Evolutionary conservation across 1,139 yeast species (phyloP), one percentile per base, ranked within the genome.

Genomic region (Scheffersomyces segobiensis): DNA sequence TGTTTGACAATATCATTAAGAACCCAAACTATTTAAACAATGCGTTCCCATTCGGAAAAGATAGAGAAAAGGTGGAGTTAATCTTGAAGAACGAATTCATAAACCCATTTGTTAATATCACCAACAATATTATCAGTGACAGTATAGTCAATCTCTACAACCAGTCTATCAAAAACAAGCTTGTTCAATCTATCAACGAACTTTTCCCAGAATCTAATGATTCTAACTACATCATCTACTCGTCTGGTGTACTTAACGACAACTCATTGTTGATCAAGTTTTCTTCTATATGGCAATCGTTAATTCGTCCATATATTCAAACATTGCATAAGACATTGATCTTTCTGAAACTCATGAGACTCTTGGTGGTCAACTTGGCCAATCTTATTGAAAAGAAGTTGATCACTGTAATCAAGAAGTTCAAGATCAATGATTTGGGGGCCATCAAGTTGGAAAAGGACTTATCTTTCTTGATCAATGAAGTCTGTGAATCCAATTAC

Each of bases 391-490:
- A 93, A 67, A 81, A 84, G 64, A 87, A 87, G 65, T 77, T 95
- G 50, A 84, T 93, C 84, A 64, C 79, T 4, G 78, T 91, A 52
- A 84, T 88, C 59, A 86, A 86, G 56, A 85, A 82, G 59, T 78
- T 72, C 62, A 73, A 70, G 60, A 86, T 92, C 61, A 93, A 91
- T 66, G 97, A 91, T 64, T 75, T 91, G 54, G 98, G 98, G 0
- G 88, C 97, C 0, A 82, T 93, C 47, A 89, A 88, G 63, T 77
- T 96, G 55, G 99, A 96, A 65, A 86, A 91, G 60, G 98, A 93
- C 70, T 76, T 93, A 52, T 87, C 95, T 49, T 80, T 85, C 53
- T 81, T 93, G 50, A 90, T 95, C 55, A 83, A 85, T 56, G 89
- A 87, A 62, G 82, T 66, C 69, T 91, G 74, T 80, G 85, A 71